A percentile compares a stretch with the other conserved stretches of the same genome.
Conservation (phyloP, 2,329 filamentous ascomycete species). For the Rhynchosporium graminicola region DNA sequence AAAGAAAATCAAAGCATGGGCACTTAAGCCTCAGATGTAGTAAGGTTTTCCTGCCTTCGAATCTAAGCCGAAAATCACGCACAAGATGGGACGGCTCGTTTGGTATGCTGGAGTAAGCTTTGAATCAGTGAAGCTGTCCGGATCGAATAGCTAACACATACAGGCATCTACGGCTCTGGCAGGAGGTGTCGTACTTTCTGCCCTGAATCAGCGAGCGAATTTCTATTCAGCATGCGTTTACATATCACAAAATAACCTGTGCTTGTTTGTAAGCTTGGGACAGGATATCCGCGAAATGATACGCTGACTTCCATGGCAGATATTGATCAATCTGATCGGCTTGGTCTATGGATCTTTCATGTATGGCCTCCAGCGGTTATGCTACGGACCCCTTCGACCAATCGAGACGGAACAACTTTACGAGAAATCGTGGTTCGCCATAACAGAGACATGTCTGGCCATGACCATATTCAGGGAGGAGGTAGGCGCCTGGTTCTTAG, state of each 20-base stretch:
- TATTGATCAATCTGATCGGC: conserved; percentile 87
- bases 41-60: conserved; percentile 23
- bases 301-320: conserved; percentile 52
- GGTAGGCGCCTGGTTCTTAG: conserved; percentile 88
- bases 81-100: conserved; percentile 44
- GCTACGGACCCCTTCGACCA: conserved; percentile 86
- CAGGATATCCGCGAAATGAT: background rate
- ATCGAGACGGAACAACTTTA: conserved; percentile 97
- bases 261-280: conserved; percentile 70
- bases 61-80: conserved; percentile 19
- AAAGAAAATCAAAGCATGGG: conserved; percentile 27
- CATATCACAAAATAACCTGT: conserved; percentile 93
- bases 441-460: conserved; percentile 92
- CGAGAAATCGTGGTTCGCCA: conserved; percentile 96
- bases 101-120: conserved; percentile 52
- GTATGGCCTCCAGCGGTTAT: conserved; percentile 83
- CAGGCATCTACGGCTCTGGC: conserved; percentile 83
- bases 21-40: conserved; percentile 23
- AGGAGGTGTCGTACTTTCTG: conserved; percentile 79
- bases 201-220: conserved; percentile 92
- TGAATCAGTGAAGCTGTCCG: conserved; percentile 7
- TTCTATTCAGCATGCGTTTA: conserved; percentile 99
- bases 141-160: conserved; percentile 17
- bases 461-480: conserved; percentile 99
- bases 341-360: conserved; percentile 78